Conservation (phyloP, 1,284 basidiomycete species). For the Rhodotorula sp. region DNA sequence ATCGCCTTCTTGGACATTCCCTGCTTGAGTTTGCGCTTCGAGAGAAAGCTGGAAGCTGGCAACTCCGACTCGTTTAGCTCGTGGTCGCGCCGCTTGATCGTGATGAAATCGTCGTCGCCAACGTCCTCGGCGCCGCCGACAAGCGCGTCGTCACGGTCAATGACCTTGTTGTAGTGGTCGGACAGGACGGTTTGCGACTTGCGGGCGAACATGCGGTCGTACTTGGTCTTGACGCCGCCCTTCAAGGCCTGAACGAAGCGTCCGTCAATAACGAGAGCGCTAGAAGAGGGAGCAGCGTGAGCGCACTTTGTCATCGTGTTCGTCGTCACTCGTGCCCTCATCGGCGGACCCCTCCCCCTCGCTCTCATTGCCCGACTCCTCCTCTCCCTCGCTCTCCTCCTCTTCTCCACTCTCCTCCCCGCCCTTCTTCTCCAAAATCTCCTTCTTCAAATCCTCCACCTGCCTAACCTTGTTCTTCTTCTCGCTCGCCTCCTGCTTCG, state of each 20-base stretch:
- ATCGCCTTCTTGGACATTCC: conserved; percentile 74
- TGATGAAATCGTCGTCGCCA: conserved; percentile 83
- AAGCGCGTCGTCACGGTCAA: conserved; percentile 59
- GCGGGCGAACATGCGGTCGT: conserved; percentile 96
- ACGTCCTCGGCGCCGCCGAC: conserved; percentile 32
- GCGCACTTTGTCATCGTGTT: conserved; percentile 35
- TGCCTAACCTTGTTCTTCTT: conserved; percentile 62
- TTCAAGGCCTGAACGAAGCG: conserved; percentile 13
- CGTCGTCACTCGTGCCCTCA: conserved; percentile 45
- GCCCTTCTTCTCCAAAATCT: conserved; percentile 39
- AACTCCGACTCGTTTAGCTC: conserved; percentile 60
- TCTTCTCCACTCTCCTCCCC: conserved; percentile 43
- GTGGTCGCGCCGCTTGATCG: conserved; percentile 86
- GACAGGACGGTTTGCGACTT: conserved; percentile 94
- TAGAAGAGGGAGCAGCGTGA: not conserved
- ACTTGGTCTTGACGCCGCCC: conserved; percentile 67
- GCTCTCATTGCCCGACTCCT: conserved; percentile 35
- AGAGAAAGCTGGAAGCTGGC: conserved; percentile 55
- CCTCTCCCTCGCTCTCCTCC: conserved; percentile 39
- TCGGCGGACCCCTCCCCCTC: conserved; percentile 49
- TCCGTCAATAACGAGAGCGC: not conserved
- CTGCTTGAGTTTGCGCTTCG: conserved; percentile 66
- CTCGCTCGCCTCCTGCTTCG: conserved; percentile 66
- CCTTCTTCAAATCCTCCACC: conserved; percentile 43
- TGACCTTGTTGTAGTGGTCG: conserved; percentile 82